Percentiles rank a stretch among this genome's conserved stretches.
phyloP scores from a whole-genome alignment of 2,329 filamentous ascomycete species.

The Cytospora piceicola region DNA sequence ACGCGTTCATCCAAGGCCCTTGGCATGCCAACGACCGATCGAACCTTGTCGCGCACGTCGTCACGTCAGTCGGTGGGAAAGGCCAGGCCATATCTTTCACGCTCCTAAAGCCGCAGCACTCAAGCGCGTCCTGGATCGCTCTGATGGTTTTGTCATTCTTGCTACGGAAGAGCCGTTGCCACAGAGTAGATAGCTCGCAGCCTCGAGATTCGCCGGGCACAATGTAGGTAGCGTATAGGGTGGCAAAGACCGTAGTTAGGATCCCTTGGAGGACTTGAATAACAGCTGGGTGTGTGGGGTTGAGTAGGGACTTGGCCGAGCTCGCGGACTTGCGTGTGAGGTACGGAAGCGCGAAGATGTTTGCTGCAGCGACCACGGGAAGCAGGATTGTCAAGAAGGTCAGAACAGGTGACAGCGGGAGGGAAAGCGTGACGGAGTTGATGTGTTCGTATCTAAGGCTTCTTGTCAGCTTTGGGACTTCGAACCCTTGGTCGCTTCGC shows the following conservation, averaged over 20 bases:
- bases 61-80: conserved; percentile 47
- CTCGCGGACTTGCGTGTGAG: conserved; percentile 37
- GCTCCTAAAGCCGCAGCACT: conserved; percentile 68
- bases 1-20: conserved; percentile 58
- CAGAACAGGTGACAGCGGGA: conserved; percentile 44
- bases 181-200: conserved; percentile 62
- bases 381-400: conserved; percentile 46
- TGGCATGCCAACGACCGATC: conserved; percentile 53
- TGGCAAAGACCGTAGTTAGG: conserved; percentile 49
- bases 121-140: conserved; percentile 65
- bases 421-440: conserved; percentile 44
- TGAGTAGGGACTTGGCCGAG: conserved; percentile 27
- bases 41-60: conserved; percentile 51
- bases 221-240: conserved; percentile 45
- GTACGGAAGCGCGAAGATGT: conserved; percentile 42
- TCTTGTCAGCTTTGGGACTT: conserved; percentile 1
- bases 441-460: conserved; percentile 45
- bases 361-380: conserved; percentile 45
- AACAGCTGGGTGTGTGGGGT: conserved; percentile 39
- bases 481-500: no score
- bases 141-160: conserved; percentile 57
- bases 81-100: conserved; percentile 66
- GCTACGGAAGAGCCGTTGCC: conserved; percentile 56
- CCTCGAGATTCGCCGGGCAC: conserved; percentile 41
- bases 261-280: conserved; percentile 50